These are phyloP conservation scores for Hemisphaericaspora xylofermentans DNA, from an alignment of 1,139 yeast species.

Conservation along the genomic window DNA sequence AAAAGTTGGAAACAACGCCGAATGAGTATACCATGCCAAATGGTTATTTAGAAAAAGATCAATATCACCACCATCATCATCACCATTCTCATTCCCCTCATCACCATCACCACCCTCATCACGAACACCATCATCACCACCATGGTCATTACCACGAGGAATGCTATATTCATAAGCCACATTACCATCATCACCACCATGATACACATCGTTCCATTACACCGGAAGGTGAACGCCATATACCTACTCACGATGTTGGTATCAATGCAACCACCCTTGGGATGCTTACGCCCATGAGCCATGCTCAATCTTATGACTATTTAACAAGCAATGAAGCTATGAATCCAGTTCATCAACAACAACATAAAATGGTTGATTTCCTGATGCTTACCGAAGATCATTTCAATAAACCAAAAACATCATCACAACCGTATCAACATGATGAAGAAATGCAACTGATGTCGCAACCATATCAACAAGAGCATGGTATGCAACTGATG, in stretches of 20 bases:
- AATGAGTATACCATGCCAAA: neutral
- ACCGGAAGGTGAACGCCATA: conserved; percentile 1
- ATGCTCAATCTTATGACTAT: conserved; percentile 11
- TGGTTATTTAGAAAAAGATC: neutral
- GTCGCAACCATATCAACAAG: neutral
- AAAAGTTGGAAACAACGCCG: conserved; percentile 1
- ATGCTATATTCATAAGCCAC: neutral
- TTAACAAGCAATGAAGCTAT: conserved; percentile 7
- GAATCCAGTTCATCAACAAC: conserved; percentile 1
- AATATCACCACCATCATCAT: conserved; percentile 3
- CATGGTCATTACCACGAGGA: neutral
- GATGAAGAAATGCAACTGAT: conserved; percentile 2
- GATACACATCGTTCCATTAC: neutral
- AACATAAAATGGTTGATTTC: conserved; percentile 3
- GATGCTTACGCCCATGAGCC: conserved; percentile 14
- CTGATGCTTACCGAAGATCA: conserved; percentile 12
- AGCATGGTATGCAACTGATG: conserved; percentile 1
- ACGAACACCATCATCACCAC: conserved; percentile 3
- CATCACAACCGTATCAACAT: neutral
- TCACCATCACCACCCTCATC: conserved; percentile 3
- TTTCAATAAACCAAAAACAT: conserved; percentile 2
- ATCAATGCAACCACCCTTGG: conserved; percentile 9
- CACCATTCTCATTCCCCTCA: neutral
- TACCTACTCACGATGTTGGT: conserved; percentile 5
- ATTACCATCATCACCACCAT: conserved; percentile 6